These are phyloP conservation scores for Trichoderma sp. DNA, from an alignment of 2,329 filamentous ascomycete species.

Conservation along the genomic window DNA sequence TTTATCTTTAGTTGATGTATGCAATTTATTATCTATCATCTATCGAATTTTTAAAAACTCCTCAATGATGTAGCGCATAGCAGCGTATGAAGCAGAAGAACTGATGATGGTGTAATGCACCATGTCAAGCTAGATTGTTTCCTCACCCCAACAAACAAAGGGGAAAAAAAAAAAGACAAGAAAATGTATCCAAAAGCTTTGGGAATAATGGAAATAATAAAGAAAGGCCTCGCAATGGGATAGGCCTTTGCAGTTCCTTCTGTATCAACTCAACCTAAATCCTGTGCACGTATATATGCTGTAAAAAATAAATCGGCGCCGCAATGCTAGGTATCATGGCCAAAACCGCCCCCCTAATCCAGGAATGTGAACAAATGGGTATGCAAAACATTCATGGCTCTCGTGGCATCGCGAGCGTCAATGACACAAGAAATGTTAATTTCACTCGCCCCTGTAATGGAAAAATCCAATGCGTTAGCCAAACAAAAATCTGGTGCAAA, in stretches of 20 bases:
- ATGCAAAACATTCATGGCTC: slow-evolving; percentile 93
- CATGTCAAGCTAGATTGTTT: not conserved
- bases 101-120: not conserved
- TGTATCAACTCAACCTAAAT: not conserved
- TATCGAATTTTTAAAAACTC: slow-evolving; percentile 2
- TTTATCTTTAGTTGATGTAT: not conserved
- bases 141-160: not conserved
- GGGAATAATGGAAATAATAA: not conserved
- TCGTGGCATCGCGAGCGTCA: slow-evolving; percentile 82
- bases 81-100: not conserved
- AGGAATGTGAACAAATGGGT: slow-evolving; percentile 96
- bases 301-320: not conserved
- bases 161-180: not conserved
- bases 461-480: slow-evolving; percentile 14
- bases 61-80: not conserved
- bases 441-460: slow-evolving; percentile 78
- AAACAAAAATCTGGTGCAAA: not conserved
- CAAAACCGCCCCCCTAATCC: slow-evolving; percentile 49
- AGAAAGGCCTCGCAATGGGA: not conserved
- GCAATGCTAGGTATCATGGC: not conserved
- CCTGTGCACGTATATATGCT: not conserved
- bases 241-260: not conserved
- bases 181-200: not conserved
- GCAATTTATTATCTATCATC: not conserved
- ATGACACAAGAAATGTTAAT: slow-evolving; percentile 99